Base-by-base conservation (phyloP, 2,329 filamentous ascomycete species). In the Cercospora sp. region DNA sequence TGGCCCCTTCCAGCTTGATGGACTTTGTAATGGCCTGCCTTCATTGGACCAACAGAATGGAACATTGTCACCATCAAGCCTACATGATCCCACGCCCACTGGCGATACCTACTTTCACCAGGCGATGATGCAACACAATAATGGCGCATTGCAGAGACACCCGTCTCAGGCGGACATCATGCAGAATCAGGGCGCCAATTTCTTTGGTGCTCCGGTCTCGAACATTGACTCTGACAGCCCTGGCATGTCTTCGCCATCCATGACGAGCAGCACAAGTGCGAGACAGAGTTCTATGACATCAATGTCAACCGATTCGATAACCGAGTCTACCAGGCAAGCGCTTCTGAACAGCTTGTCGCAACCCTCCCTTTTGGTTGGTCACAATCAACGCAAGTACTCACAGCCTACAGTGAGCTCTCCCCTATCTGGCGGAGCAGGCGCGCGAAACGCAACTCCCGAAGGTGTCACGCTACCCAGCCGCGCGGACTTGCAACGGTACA, bases 401-500 rank as follows among this genome's bases (percentile, higher is more conserved):
- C 87, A 87, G 72, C 85, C 86, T 16, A 82, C 84, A 55, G 82
- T 85, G 70, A 86, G 84, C 74, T 84, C 83, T 78, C 84, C 85
- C 28, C 73, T 85, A 23, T 85, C 83, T 20, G 78, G 74, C 36
- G 72, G 72, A 20, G 63, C 65, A 75, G 42, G 64, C 80, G 36
- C 75, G 42, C 64, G 69, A 62, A 55, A 68, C 60, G 76, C 42
- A 76, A 53, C 78, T 75, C 72, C 70, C 71, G 79, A 81, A 74
- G 76, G 75, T 69, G 81, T 85, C 74, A 84, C 82, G 75, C 85
- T 97, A 67, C 94, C 94, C 63, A 93, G 87, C 81, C 94, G 92
- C 36, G 85, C 87, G 77, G 93, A 97, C 78, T 88, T 98, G 70
- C 93, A 96, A 79, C 91, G 93, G 78, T 97, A 94, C 79, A 91